These are phyloP conservation scores for Cucurbita pepo DNA, from an alignment of 306 rosid species.

Conservation along the genomic window DNA sequence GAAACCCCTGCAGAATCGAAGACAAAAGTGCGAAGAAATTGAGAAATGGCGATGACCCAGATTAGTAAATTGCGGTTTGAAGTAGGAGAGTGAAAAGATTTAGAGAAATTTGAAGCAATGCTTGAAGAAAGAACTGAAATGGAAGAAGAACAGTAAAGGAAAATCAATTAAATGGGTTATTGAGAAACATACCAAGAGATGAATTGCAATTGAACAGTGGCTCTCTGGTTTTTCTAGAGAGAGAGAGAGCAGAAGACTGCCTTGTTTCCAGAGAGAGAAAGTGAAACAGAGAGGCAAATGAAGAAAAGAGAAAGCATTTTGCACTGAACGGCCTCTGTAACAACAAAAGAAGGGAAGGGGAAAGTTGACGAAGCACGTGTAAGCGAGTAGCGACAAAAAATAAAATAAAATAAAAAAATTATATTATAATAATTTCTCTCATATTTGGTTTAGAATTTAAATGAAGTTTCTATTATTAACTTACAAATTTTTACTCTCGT, in stretches of 20 bases:
- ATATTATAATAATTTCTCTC: too few species aligned
- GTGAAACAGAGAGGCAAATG: background rate
- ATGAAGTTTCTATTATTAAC: too few species aligned
- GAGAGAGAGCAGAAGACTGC: too few species aligned
- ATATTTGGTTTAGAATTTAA: background rate
- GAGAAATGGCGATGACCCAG: background rate
- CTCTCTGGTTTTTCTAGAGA: background rate
- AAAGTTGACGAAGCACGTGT: constrained; percentile 35
- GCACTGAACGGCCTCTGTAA: background rate
- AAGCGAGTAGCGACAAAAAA: background rate
- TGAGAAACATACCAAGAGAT: background rate
- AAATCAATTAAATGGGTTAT: background rate
- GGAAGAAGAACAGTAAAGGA: background rate
- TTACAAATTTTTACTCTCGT: too few species aligned
- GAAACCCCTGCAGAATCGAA: too few species aligned
- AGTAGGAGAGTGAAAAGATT: background rate
- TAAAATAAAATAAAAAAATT: too few species aligned
- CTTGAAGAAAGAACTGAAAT: background rate
- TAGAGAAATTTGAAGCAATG: background rate
- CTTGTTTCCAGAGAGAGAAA: constrained; percentile 5
- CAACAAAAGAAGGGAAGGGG: constrained; percentile 10
- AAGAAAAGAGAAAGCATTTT: background rate
- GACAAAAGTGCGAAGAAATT: background rate
- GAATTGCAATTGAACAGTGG: background rate
- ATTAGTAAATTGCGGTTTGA: background rate